Conservation (phyloP, 345 rosid genomes). For the Syzygium grande region DNA sequence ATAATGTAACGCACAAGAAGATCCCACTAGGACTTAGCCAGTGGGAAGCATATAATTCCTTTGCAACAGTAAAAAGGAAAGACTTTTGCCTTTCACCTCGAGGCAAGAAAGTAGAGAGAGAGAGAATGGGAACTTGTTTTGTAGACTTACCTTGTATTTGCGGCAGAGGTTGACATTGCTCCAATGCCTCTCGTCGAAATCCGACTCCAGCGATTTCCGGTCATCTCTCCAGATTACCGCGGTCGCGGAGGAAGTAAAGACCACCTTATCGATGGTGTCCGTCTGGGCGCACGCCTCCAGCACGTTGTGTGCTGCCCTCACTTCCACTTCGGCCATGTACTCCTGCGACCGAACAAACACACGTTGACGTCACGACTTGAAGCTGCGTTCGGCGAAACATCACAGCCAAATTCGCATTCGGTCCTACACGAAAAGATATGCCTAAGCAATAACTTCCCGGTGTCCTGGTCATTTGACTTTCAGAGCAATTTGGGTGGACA, state of each 20-base stretch:
- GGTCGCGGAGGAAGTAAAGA: slow-evolving; percentile 53
- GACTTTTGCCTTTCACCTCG: background rate
- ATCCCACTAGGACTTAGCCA: background rate
- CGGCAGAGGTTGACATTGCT: slow-evolving; percentile 38
- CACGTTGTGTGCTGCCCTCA: slow-evolving; percentile 57
- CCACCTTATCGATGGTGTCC: slow-evolving; percentile 50
- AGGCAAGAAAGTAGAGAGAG: background rate
- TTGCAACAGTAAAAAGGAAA: background rate
- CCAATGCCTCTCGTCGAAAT: slow-evolving; percentile 49
- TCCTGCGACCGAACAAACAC: slow-evolving; percentile 22
- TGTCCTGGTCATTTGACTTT: background rate
- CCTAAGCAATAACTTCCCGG: background rate
- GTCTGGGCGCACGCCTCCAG: slow-evolving; percentile 65
- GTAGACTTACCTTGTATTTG: slow-evolving; percentile 35
- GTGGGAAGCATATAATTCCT: background rate
- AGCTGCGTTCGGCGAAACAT: background rate
- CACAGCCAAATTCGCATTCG: background rate
- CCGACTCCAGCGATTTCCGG: slow-evolving; percentile 9
- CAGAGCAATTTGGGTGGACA: background rate
- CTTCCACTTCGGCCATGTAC: slow-evolving; percentile 54
- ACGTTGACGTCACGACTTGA: background rate
- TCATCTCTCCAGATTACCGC: slow-evolving; percentile 45
- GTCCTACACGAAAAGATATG: background rate
- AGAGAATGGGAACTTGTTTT: background rate
- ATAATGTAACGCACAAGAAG: background rate